phyloP scores from a whole-genome alignment of 345 rosid species.

The Physaria fendleri region DNA sequence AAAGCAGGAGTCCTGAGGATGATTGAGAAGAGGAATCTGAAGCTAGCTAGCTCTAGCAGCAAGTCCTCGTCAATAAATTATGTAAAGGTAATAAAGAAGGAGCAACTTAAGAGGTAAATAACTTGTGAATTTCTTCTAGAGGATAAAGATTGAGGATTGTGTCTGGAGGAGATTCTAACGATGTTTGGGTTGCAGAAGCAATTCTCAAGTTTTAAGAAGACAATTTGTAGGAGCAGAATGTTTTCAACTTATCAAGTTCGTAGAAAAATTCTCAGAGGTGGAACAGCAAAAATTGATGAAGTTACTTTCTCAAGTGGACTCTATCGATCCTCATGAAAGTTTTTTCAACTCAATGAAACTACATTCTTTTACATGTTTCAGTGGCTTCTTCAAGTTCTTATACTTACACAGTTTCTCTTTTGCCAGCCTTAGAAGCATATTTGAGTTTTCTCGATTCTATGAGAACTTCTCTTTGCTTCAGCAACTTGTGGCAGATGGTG shows the following conservation, averaged over 20 bases:
- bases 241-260: constrained; percentile 75
- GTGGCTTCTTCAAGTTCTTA: constrained; percentile 2
- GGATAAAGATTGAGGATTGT: background rate
- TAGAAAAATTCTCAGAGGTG: constrained; percentile 49
- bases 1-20: too few species aligned
- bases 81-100: constrained; percentile 32
- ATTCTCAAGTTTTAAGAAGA: too few species aligned
- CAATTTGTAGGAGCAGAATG: constrained; percentile 36
- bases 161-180: too few species aligned
- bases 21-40: constrained; percentile 93
- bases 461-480: constrained; percentile 65
- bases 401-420: background rate
- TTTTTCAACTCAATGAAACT: constrained; percentile 12
- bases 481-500: constrained; percentile 69
- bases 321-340: constrained; percentile 55
- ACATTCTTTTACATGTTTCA: background rate
- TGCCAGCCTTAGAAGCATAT: constrained; percentile 73
- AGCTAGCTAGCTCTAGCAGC: constrained; percentile 84
- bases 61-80: constrained; percentile 20
- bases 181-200: constrained; percentile 50
- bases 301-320: constrained; percentile 61
- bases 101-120: constrained; percentile 57
- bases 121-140: background rate
- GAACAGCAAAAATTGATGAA: constrained; percentile 73
- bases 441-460: constrained; percentile 69